Evolutionary conservation across 345 rosid genomes (phyloP).

Genomic region (Lepidium africanum): DNA sequence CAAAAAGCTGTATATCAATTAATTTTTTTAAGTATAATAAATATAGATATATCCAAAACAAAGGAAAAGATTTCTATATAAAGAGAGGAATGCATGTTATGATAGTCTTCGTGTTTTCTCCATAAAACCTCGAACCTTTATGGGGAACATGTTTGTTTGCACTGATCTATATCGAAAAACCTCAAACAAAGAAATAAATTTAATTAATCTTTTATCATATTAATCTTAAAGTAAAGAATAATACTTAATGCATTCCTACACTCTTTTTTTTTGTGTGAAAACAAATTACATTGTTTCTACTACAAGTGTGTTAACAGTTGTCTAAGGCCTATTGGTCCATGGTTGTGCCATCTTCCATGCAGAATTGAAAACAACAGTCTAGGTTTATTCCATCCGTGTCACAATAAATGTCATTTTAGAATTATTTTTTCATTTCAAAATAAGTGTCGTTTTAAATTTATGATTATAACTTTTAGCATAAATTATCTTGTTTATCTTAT

Average conservation of each 20-base stretch:
- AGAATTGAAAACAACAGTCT: too few species aligned
- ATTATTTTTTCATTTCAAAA: too few species aligned
- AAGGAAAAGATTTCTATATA: not conserved
- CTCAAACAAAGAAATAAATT: not conserved
- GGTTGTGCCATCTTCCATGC: too few species aligned
- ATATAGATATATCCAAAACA: not conserved
- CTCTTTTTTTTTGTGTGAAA: not conserved
- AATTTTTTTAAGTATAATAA: not conserved
- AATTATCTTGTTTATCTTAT: too few species aligned
- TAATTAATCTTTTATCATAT: too few species aligned
- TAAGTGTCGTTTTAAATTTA: too few species aligned
- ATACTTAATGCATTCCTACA: not conserved
- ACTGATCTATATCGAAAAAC: not conserved
- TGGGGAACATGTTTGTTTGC: constrained; percentile 20
- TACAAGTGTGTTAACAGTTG: too few species aligned
- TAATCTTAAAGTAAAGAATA: not conserved
- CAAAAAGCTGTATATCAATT: constrained; percentile 4
- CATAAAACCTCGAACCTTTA: constrained; percentile 2
- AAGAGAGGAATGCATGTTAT: constrained; percentile 9
- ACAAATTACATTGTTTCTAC: too few species aligned
- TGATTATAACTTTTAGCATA: too few species aligned
- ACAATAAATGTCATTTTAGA: too few species aligned
- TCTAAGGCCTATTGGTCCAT: too few species aligned
- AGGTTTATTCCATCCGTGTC: too few species aligned
- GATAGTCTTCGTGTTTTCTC: constrained; percentile 14